Evolutionary conservation across 805 yeast species (phyloP), one percentile per base, ranked within the genome.

Genomic region (Huiozyma sinensis): DNA sequence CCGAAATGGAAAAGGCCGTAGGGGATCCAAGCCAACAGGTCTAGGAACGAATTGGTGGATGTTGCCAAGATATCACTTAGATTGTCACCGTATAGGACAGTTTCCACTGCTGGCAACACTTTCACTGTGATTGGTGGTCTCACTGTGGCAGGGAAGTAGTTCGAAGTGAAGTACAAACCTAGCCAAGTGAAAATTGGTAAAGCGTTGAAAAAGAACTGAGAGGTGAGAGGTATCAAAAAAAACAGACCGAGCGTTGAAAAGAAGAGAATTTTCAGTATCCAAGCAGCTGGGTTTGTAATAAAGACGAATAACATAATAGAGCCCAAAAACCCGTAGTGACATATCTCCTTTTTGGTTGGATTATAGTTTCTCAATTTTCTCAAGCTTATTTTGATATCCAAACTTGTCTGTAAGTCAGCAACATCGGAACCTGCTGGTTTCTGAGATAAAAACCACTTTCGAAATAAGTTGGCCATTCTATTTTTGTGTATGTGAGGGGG

Each of bases 11-110:
- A 70, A 10, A 92, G 60, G 2, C 98, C 98, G 60, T 90, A 90
- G 1, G 98, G 97, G 35, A 90, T 64, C 96, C 96, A 89, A 4
- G 97, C 96, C 41, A 86, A 54, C n/a, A 89, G 69, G 59, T 89
- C 97, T 44, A 85, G 67, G 6, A 77, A 53, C 2, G 82, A 61
- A 48, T 71, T 75, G 12, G 83, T 79, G 11, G 79, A 70, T 6
- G 89, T 76, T 1, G 96, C 92, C 55, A 88, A 71, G 27, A 89
- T 79, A 53, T 83, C 84, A 43, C 89, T 79, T 55, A 90, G 70
- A 64, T 90, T 84, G 56, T 89, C 95, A 42, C 97, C 97, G 58
- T 87, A 89, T 47, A 90, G 67, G 44, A 89, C 83, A 36, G 96
- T 86, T 63, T 89, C 97, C 67, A 88, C 71, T 2, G 95, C 92